These are phyloP conservation scores for Corynascus novoguineensis DNA, from an alignment of 495 filamentous ascomycete species.

Conservation along the genomic window DNA sequence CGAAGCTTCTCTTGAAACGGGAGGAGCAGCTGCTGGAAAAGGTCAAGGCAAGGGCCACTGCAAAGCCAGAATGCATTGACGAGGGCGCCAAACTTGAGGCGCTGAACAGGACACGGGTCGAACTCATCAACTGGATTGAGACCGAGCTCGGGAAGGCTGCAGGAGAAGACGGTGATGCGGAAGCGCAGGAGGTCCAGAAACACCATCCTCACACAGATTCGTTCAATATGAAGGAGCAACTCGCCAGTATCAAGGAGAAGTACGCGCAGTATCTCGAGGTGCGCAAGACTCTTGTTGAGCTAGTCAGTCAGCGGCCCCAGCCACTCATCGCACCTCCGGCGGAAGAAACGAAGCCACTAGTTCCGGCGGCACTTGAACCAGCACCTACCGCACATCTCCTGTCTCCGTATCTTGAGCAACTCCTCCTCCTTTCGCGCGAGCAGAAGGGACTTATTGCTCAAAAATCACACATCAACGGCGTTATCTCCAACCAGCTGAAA, in stretches of 20 bases:
- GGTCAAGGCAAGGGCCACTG: slow-evolving; percentile 40
- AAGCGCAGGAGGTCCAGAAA: slow-evolving; percentile 27
- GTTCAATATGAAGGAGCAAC: slow-evolving; percentile 43
- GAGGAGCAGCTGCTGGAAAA: slow-evolving; percentile 59
- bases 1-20: slow-evolving; percentile 54
- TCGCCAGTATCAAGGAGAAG: slow-evolving; percentile 44
- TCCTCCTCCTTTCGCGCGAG: slow-evolving; percentile 53
- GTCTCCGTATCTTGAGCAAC: slow-evolving; percentile 49
- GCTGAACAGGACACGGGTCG: slow-evolving; percentile 51
- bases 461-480: slow-evolving; percentile 54
- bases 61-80: slow-evolving; percentile 27
- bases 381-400: slow-evolving; percentile 33
- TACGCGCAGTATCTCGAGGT: slow-evolving; percentile 43
- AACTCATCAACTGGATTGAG: slow-evolving; percentile 69
- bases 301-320: slow-evolving; percentile 24
- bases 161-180: slow-evolving; percentile 39
- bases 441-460: slow-evolving; percentile 61
- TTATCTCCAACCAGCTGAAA: slow-evolving; percentile 54
- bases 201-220: slow-evolving; percentile 22
- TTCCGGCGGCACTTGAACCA: slow-evolving; percentile 19
- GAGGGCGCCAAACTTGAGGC: slow-evolving; percentile 44
- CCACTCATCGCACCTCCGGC: slow-evolving; percentile 33
- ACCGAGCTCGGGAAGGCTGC: slow-evolving; percentile 53
- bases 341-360: slow-evolving; percentile 18
- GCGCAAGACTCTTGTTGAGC: slow-evolving; percentile 40